Evolutionary conservation across 73 alveolate species (phyloP).

Genomic region (Stentor roeselii): DNA sequence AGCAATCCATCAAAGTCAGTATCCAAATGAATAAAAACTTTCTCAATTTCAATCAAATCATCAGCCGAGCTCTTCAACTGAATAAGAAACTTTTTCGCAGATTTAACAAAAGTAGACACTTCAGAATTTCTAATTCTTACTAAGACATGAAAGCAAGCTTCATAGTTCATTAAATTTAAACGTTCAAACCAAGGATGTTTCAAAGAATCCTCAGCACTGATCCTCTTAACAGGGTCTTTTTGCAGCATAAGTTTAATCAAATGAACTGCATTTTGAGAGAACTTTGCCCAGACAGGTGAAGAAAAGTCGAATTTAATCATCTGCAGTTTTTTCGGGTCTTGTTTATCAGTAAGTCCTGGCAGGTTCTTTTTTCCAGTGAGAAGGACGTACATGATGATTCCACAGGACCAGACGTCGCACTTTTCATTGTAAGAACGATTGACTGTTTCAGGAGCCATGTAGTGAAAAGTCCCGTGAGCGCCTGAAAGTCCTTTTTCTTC

Average conservation of each 20-base stretch:
- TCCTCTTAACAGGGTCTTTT: not conserved
- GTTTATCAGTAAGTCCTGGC: not conserved
- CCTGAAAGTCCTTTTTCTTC: not conserved
- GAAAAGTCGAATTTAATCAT: not conserved
- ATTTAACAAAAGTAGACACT: not conserved
- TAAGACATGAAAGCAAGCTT: not conserved
- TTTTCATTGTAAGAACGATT: not conserved
- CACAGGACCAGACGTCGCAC: not conserved
- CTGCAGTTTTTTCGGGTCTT: not conserved
- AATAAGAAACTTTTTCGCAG: not conserved
- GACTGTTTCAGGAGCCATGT: conserved; percentile 17
- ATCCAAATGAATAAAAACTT: not conserved
- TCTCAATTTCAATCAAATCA: not conserved
- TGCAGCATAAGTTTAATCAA: no score
- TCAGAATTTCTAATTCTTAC: not conserved
- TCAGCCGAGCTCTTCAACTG: not conserved
- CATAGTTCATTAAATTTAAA: not conserved
- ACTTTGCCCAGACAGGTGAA: not conserved
- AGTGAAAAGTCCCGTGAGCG: not conserved
- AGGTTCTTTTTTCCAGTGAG: conserved; percentile 3
- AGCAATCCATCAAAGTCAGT: not conserved
- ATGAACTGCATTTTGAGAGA: not conserved
- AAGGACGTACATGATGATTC: not conserved
- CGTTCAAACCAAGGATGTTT: not conserved
- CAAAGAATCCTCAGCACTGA: not conserved